A percentile compares a stretch with the other conserved stretches of the same genome.
Conservation (phyloP, 176 grass and related monocot species). For the Secale cereale region DNA sequence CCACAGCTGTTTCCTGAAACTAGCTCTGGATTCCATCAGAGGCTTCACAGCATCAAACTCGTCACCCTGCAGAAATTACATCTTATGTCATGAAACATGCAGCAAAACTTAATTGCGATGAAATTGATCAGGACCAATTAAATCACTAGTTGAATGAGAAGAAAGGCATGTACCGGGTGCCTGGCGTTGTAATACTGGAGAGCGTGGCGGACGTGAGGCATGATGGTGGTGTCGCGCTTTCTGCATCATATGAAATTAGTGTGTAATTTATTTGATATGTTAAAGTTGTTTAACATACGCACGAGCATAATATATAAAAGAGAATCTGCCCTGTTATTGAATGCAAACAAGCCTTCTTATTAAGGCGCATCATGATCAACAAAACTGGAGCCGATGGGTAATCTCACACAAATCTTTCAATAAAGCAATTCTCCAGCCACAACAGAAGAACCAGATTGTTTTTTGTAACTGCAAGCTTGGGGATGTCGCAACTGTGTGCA, state of each 20-base stretch:
- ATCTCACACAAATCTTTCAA: too few species aligned
- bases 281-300: background rate
- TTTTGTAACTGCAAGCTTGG: too few species aligned
- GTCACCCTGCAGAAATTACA: background rate
- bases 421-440: too few species aligned
- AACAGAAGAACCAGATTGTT: too few species aligned
- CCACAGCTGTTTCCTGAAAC: background rate
- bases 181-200: background rate
- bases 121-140: background rate
- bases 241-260: background rate
- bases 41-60: slow-evolving; percentile 1
- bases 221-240: background rate
- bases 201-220: background rate
- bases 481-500: too few species aligned
- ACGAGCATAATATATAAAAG: background rate
- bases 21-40: background rate
- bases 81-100: background rate
- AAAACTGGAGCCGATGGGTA: too few species aligned
- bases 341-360: too few species aligned
- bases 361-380: too few species aligned
- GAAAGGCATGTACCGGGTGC: background rate
- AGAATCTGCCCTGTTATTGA: too few species aligned
- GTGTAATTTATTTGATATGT: background rate
- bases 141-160: background rate
- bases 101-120: background rate